Base-by-base conservation (phyloP, 140 eudicot species). In the Eryngium alpinum region DNA sequence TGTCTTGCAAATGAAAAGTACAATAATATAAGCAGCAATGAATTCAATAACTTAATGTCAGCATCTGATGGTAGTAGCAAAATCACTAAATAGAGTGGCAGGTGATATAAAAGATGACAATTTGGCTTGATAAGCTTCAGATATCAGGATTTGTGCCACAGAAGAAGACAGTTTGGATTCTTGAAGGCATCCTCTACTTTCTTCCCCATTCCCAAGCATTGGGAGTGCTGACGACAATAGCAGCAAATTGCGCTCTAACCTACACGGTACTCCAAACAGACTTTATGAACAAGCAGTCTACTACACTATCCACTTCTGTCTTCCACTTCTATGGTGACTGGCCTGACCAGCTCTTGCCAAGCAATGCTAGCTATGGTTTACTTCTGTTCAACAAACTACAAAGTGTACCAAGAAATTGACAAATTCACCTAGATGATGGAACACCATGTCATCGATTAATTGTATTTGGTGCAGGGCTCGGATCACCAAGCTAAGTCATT, bases 211-310 rank as follows among this genome's bases (percentile, higher is more conserved):
- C 94, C 13, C 82, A 90, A 79, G 99, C 99, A 81, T 89, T 93
- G 89, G 88, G 84, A 66, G 92, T 93, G 50, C 83, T 96, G 46
- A 85, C 93, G 84, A 91, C 85, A 25, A 96, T 96, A 75, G 97
- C 99, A 7, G 88, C 90, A 44, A 84, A 85, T 60, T 88, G 99
- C 90, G 90, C 75, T 71, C 82, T 86, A 57, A 86, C 97, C 27
- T 81, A 88, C 66, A 93, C 98, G 4, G 94, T 96, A 81, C 91
- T 96, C 80, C 63, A 93, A 83, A 98, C 98, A n/a, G 99, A 95
- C 87, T 96, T 96, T 86, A 91, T 96, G 98, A 96, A 96, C 87
- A 90, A 93, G 87, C 98, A 90, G 87, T 92, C 99, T 67, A 93
- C 98, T 9, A 56, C 91, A 75, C 83, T 96, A 28, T 89, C 97